A percentile compares a stretch with the other conserved stretches of the same genome.
Conservation (phyloP, 441 rosid genomes). For the Euphorbia neoarborescens region DNA sequence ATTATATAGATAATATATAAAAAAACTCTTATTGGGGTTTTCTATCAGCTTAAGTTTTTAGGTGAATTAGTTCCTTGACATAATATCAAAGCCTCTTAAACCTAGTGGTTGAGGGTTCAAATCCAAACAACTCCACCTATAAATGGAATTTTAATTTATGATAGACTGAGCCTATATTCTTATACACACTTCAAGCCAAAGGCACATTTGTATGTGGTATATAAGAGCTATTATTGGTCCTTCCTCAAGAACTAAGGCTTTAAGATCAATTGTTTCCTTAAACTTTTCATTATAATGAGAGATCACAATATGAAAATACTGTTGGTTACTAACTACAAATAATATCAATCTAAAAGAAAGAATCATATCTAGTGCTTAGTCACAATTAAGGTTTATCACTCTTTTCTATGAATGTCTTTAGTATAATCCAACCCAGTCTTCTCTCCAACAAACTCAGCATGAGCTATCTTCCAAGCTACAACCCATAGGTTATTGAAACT, state of each 20-base stretch:
- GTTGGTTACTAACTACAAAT: neutral
- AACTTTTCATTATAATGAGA: neutral
- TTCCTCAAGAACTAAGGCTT: neutral
- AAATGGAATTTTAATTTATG: neutral
- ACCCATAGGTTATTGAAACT: no score
- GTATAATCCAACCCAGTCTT: no score
- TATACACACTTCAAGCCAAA: neutral
- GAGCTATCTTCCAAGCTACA: no score
- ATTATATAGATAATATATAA: neutral
- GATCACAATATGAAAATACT: neutral
- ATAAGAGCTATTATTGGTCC: neutral
- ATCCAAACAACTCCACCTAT: neutral
- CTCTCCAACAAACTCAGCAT: no score
- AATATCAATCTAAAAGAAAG: no score
- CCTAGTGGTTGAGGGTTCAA: neutral
- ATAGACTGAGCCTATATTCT: neutral
- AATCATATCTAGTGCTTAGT: no score
- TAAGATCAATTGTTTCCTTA: neutral
- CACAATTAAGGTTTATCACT: no score
- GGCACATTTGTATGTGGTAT: neutral
- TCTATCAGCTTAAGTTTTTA: neutral
- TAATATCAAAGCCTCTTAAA: neutral
- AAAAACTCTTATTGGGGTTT: neutral
- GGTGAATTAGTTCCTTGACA: neutral
- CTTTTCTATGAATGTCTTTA: no score